Evolutionary conservation across 768 basidiomycete genomes (phyloP), one percentile per base, ranked within the genome.

Genomic region (Tephrocybe sp.): DNA sequence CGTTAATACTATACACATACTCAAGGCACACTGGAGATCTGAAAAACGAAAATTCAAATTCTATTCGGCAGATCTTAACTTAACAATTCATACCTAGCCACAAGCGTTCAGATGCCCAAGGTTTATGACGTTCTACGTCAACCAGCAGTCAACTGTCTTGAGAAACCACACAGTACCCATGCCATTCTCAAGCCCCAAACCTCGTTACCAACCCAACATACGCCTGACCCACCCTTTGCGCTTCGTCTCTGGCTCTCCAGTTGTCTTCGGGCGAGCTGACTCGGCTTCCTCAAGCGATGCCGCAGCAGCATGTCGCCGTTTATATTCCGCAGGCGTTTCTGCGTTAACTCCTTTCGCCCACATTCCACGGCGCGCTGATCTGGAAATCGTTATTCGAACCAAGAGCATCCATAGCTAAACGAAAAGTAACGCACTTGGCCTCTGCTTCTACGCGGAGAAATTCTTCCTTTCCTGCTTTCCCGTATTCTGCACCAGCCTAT

Each of bases 311-410:
- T 83, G 67, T 32, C 89, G 75, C 31, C 81, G 82, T 70, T 97
- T 95, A 66, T 89, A 95, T 43, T 87, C 84, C 0, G 83, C 79
- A 0, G 93, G 93, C 7, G 79, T 82, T 57, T 95, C 93, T 12
- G 71, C 70, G 5, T 55, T 58, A 0, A 58, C 60, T 1, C 82
- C 83, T 3, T 76, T 55, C 22, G 67, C 71, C 92, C 92, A 96
- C 76, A 93, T 87, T 0, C 93, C 93, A 52, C 74, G 70, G 45
- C 77, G 78, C 26, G 78, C 78, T 32, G 67, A 63, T 59, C 90
- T 93, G 51, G 4, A 34, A n/a, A 30, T 39, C 13, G 23, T 34
- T 13, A 39, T 41, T 6, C 12, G 13, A 32, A 17, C 6, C 13
- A 45, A 5, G 26, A 12, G 7, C 16, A 13, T 20, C 11, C 14